These are phyloP conservation scores for Ceratocystis smalleyi DNA, from an alignment of 2,329 filamentous ascomycete species.

Conservation along the genomic window DNA sequence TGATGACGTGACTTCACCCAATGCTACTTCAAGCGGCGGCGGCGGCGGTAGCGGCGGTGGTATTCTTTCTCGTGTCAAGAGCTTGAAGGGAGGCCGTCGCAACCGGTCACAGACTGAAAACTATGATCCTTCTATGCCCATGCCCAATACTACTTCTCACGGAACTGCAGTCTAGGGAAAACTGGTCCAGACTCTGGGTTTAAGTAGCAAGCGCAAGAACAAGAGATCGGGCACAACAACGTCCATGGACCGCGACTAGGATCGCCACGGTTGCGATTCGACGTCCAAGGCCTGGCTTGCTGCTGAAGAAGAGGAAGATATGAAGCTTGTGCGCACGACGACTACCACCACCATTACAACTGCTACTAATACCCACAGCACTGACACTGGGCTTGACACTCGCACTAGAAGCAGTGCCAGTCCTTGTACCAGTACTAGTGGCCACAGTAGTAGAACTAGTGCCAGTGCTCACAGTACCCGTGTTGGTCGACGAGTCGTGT, in stretches of 20 bases:
- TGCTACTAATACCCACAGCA: not conserved
- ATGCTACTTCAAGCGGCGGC: conserved; percentile 23
- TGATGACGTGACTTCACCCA: conserved; percentile 8
- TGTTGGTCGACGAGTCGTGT: not conserved
- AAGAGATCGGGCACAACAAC: conserved; percentile 1
- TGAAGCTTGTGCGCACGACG: not conserved
- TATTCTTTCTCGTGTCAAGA: conserved; percentile 67
- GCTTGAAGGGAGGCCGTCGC: conserved; percentile 53
- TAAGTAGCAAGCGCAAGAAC: conserved; percentile 11
- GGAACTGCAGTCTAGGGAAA: conserved; percentile 29
- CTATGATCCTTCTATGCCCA: conserved; percentile 15
- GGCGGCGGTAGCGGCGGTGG: conserved; percentile 39
- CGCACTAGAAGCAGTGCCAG: not conserved
- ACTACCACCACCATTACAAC: not conserved
- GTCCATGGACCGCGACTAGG: conserved; percentile 5
- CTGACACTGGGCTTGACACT: not conserved
- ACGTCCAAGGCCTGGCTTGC: not conserved
- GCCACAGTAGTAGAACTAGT: not conserved
- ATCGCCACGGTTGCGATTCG: conserved; percentile 3
- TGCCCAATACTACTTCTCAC: conserved; percentile 19
- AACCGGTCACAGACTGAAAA: conserved; percentile 16
- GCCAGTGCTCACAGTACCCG: not conserved
- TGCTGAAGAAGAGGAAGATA: conserved; percentile 5
- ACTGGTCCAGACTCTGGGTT: conserved; percentile 16
- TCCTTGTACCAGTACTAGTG: not conserved